Evolutionary conservation across 2,329 filamentous ascomycete species (phyloP), one percentile per base, ranked within the genome.

Genomic region (Stemphylium lycopersici): DNA sequence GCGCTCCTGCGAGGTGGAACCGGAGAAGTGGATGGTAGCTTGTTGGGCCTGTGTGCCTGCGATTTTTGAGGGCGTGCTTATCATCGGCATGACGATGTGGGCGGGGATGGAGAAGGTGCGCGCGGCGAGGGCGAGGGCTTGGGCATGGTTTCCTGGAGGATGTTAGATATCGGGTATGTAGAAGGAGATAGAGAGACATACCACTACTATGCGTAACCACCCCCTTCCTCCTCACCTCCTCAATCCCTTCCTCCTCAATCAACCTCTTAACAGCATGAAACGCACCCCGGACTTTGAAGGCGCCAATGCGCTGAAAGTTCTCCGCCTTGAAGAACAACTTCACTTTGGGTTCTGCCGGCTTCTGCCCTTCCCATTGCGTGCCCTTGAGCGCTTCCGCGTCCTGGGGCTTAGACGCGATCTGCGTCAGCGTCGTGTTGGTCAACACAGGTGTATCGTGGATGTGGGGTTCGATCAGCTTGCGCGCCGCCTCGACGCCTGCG

Each of bases 271-370:
- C 72, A 0, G 93, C 92, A 75, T 97, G 91, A 66, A 96, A 97
- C 0, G 93, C 93, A 4, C 93, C 95, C 6, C 93, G 82, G 13
- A 87, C 89, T 78, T 98, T 98, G 81, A 98, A 98, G 1, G 93
- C 93, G 46, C 93, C 95, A 49, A 96, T 87, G 50, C 87, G 86
- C 79, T 98, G 95, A 54, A 91, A 80, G 75, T 97, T 97, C 80
- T 98, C 93, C 76, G 91, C 96, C 79, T 98, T 98, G 84, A 98
- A 96, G 80, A 90, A 95, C 47, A 98, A 81, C 11, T 86, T 81
- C 34, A 96, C 78, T 44, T 78, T 84, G 0, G 91, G 91, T 3
- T 73, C 78, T 1, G 89, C 85, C 85, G 0, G 87, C 82, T n/a
- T 71, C 69, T 34, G 77, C 5, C 82, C 83, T 63, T 83, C 80